phyloP scores from a whole-genome alignment of 2,329 filamentous ascomycete species.

The Chalaropsis thielavioides region DNA sequence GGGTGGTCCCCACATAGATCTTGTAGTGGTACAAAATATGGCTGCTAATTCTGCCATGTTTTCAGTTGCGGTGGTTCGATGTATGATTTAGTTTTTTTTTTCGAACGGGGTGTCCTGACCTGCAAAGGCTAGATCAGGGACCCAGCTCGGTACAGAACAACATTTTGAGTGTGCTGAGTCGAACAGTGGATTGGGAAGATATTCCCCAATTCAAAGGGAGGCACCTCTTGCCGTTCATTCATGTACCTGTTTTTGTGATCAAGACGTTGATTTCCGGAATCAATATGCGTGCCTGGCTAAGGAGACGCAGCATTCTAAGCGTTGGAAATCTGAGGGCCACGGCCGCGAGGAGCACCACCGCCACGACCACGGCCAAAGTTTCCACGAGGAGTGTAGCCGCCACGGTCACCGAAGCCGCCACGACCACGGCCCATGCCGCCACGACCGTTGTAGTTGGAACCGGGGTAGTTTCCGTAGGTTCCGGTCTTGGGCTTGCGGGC shows the following conservation, averaged over 20 bases:
- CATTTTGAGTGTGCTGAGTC: not conserved
- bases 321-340: conserved; percentile 44
- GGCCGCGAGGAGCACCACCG: conserved; percentile 47
- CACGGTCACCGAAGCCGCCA: conserved; percentile 45
- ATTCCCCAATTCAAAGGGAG: not conserved
- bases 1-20: not conserved
- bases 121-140: conserved; percentile 1
- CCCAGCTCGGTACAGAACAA: not conserved
- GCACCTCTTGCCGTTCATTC: not conserved
- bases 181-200: not conserved
- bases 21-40: not conserved
- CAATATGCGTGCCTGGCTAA: conserved; percentile 5
- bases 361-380: conserved; percentile 53
- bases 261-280: not conserved
- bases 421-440: conserved; percentile 45
- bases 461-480: conserved; percentile 56
- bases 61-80: not conserved
- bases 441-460: conserved; percentile 47
- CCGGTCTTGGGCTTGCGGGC: conserved; percentile 67
- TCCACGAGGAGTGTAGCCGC: conserved; percentile 46
- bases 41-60: not conserved
- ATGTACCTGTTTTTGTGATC: not conserved
- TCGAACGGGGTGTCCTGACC: conserved; percentile 2
- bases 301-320: conserved; percentile 26
- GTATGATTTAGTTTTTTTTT: not conserved